Evolutionary conservation across 2,329 filamentous ascomycete genomes (phyloP).

Genomic region (Colletotrichum sp.): DNA sequence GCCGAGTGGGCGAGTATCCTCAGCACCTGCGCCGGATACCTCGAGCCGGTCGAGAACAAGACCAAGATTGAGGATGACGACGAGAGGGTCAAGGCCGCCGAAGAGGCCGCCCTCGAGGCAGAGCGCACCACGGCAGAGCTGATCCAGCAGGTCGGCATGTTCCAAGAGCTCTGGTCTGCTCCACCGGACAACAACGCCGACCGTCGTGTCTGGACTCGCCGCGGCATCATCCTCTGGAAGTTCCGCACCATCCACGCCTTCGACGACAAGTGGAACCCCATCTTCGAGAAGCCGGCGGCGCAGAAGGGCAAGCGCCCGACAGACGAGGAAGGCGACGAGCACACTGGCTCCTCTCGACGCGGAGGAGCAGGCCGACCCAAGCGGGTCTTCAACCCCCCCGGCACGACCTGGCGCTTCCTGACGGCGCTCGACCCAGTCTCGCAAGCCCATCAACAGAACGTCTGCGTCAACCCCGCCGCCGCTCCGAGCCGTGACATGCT

Average conservation of each 20-base stretch:
- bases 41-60: conserved; percentile 26
- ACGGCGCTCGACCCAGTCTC: conserved; percentile 65
- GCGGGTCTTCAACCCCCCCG: conserved; percentile 51
- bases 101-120: conserved; percentile 19
- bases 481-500: conserved; percentile 42
- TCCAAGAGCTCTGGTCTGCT: conserved; percentile 68
- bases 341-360: conserved; percentile 16
- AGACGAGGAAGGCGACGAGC: conserved; percentile 30
- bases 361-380: conserved; percentile 14
- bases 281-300: conserved; percentile 35
- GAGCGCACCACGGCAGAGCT: conserved; percentile 47
- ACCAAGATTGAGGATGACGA: conserved; percentile 26
- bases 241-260: conserved; percentile 57
- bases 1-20: conserved; percentile 64
- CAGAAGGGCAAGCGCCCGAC: conserved; percentile 18
- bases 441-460: conserved; percentile 59
- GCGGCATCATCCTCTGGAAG: conserved; percentile 67
- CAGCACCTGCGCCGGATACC: conserved; percentile 59
- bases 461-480: conserved; percentile 27
- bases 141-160: conserved; percentile 67
- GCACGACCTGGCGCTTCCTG: conserved; percentile 66
- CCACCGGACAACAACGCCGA: conserved; percentile 42
- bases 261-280: conserved; percentile 50
- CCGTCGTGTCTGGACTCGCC: conserved; percentile 55
- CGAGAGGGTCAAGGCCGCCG: conserved; percentile 26